These are phyloP conservation scores for Centaurea solstitialis DNA, from an alignment of 129 eudicot species.

Conservation along the genomic window DNA sequence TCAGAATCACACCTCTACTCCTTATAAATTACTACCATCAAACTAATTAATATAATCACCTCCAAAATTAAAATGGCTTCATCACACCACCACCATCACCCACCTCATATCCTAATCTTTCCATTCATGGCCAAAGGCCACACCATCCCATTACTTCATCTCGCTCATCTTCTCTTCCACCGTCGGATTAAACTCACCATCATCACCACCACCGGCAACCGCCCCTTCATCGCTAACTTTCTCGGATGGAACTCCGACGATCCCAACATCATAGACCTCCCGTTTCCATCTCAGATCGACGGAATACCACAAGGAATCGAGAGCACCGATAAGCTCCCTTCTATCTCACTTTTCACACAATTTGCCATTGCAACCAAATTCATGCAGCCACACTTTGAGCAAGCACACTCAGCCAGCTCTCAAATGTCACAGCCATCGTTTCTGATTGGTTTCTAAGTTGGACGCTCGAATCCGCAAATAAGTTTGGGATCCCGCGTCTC, in stretches of 20 bases:
- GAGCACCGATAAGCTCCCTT: constrained; percentile 77
- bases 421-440: constrained; percentile 39
- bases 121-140: constrained; percentile 95
- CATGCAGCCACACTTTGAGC: constrained; percentile 65
- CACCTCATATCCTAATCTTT: constrained; percentile 37
- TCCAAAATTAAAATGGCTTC: constrained; percentile 23
- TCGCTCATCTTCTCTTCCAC: constrained; percentile 43
- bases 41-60: too few species aligned
- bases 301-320: constrained; percentile 55
- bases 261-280: constrained; percentile 38
- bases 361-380: constrained; percentile 44
- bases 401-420: constrained; percentile 33
- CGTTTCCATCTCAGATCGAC: constrained; percentile 39
- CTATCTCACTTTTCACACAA: constrained; percentile 56
- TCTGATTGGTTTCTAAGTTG: constrained; percentile 68
- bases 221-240: constrained; percentile 44
- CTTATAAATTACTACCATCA: too few species aligned
- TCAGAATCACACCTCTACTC: too few species aligned
- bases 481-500: constrained; percentile 62
- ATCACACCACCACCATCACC: too few species aligned
- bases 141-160: constrained; percentile 64
- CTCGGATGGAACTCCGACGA: constrained; percentile 21
- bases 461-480: constrained; percentile 60
- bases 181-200: constrained; percentile 46
- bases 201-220: constrained; percentile 70